Percentiles rank a stretch among this genome's conserved stretches.
phyloP scores from a whole-genome alignment of 2,329 filamentous ascomycete genomes.

The Clarireedia monteithiana region DNA sequence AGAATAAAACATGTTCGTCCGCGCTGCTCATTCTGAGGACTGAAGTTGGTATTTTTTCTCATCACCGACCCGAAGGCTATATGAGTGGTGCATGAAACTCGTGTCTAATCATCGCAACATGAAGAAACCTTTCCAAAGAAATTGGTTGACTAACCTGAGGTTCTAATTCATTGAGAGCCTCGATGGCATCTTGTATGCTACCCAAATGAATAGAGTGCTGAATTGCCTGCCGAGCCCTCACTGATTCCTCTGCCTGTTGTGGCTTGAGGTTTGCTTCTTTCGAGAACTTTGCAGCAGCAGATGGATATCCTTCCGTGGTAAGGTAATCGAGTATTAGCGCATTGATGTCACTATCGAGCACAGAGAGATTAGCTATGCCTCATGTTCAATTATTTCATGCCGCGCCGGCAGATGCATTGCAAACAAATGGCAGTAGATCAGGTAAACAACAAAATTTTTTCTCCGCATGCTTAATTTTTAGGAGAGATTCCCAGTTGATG shows the following conservation, averaged over 20 bases:
- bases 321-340: constrained; percentile 93
- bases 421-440: constrained; percentile 38
- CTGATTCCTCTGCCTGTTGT: constrained; percentile 62
- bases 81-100: constrained; percentile 99
- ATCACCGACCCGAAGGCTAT: constrained; percentile 82
- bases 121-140: constrained; percentile 4
- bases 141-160: constrained; percentile 64
- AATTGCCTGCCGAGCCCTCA: constrained; percentile 74
- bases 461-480: constrained; percentile 82
- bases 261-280: constrained; percentile 82
- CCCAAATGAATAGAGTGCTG: constrained; percentile 79
- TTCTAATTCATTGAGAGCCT: constrained; percentile 81
- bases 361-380: neutral
- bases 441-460: constrained; percentile 73
- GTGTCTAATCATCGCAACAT: constrained; percentile 82
- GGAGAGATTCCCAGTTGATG: constrained; percentile 99
- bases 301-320: constrained; percentile 89
- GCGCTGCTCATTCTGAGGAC: constrained; percentile 73
- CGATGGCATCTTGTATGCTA: constrained; percentile 77
- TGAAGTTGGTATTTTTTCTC: constrained; percentile 73
- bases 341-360: constrained; percentile 73
- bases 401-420: neutral
- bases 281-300: constrained; percentile 87
- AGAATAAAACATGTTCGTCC: constrained; percentile 10
- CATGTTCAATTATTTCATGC: neutral